These are phyloP conservation scores for Xylariales sp. DNA, from an alignment of 2,329 filamentous ascomycete genomes.

Conservation along the genomic window DNA sequence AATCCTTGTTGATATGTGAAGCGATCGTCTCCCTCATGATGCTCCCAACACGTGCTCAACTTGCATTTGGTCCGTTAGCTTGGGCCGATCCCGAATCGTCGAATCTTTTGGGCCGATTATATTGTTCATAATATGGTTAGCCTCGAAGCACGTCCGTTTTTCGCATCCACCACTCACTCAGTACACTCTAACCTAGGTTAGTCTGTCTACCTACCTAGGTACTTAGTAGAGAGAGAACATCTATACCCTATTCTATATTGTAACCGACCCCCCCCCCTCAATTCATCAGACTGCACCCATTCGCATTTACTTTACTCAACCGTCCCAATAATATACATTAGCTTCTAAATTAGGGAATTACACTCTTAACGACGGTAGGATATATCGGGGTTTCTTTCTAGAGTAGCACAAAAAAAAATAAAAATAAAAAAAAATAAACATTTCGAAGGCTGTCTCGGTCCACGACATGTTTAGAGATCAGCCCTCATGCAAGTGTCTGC, in stretches of 20 bases:
- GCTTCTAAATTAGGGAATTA: not conserved
- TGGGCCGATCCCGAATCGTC: constrained; percentile 34
- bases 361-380: not conserved
- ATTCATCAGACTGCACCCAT: not conserved
- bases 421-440: too few species aligned
- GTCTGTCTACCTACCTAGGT: too few species aligned
- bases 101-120: constrained; percentile 23
- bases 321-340: not conserved
- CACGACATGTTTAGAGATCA: constrained; percentile 1
- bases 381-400: not conserved
- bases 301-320: not conserved
- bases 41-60: constrained; percentile 35
- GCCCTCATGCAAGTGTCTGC: constrained; percentile 2
- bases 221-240: too few species aligned
- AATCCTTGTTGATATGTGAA: constrained; percentile 34
- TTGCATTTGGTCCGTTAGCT: constrained; percentile 34
- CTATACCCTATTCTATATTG: not conserved
- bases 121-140: constrained; percentile 7
- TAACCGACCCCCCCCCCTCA: not conserved
- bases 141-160: not conserved
- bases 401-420: not conserved
- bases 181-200: too few species aligned
- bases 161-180: not conserved
- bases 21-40: constrained; percentile 23
- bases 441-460: not conserved